Evolutionary conservation across 139 green algal species (phyloP), one percentile per base, ranked within the genome.

Genomic region (Microglena sp.): DNA sequence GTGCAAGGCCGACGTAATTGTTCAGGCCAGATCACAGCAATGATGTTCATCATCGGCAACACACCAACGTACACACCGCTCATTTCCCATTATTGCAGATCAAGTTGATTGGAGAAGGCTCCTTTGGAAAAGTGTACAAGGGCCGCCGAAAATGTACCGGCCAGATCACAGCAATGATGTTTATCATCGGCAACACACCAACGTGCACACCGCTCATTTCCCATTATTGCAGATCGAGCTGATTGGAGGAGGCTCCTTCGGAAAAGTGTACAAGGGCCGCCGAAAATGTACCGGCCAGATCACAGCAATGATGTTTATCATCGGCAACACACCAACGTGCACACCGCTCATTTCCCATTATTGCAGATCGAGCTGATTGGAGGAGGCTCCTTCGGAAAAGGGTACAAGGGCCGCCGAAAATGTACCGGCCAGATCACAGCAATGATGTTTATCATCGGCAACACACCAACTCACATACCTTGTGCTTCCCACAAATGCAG

Each of bases 281-380:
- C 70, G 87, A 7, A 83, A 85, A 43, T 89, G 81, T 68, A 94
- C 84, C 0, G 82, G 91, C 22, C 87, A 93, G 69, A 96, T 90
- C 15, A 86, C 80, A 18, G 93, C 93, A 2, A 90, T 99, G 77
- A 99, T 98, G 71, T 96, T 99, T 69, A 98, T 99, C 53, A 75
- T 88, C 43, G 18, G 43, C 43, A 18, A 11, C 11, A 18, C 43
- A n/a, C n/a, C n/a, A n/a, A n/a, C n/a, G n/a, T n/a, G n/a, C n/a
- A n/a, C n/a, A n/a, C n/a, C n/a, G n/a, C n/a, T n/a, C n/a, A n/a
- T n/a, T n/a, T n/a, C n/a, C n/a, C n/a, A n/a, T n/a, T n/a, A n/a
- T n/a, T n/a, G 43, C 43, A 53, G 8, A 86, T 96, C 5, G 91
- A 95, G 55, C 72, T 97, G 1, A 80, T 97, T 27, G 93, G 93